Percentiles rank a stretch among this genome's conserved stretches.
These are phyloP conservation scores for Ploettnerulaceae sp. DNA, from an alignment of 2,329 filamentous ascomycete genomes.

Conservation along the genomic window DNA sequence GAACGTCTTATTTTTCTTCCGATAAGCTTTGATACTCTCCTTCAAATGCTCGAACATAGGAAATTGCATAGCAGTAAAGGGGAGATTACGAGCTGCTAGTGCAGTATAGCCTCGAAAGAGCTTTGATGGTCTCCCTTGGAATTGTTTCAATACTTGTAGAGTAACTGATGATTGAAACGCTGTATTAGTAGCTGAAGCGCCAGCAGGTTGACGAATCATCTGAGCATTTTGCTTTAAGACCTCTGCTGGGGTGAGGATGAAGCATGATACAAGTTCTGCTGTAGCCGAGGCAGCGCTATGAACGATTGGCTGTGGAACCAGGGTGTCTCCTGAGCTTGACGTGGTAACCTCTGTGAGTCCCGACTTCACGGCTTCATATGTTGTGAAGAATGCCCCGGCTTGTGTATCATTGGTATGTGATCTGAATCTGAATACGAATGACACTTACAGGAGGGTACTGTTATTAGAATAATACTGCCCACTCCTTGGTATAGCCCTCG, in stretches of 20 bases:
- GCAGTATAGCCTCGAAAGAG: conserved; percentile 71
- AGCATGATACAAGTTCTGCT: conserved; percentile 79
- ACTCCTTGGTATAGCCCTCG: conserved; percentile 82
- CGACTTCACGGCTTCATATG: conserved; percentile 73
- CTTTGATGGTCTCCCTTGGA: conserved; percentile 51
- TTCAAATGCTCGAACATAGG: conserved; percentile 76
- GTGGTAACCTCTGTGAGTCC: conserved; percentile 51
- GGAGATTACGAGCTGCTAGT: conserved; percentile 75
- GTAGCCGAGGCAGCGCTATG: conserved; percentile 69
- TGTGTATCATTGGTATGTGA: no score
- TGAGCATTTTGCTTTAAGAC: conserved; percentile 94
- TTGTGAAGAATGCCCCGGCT: conserved; percentile 86
- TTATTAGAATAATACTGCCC: conserved; percentile 78
- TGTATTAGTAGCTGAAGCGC: conserved; percentile 33
- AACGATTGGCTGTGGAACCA: conserved; percentile 65
- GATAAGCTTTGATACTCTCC: conserved; percentile 43
- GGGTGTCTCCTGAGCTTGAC: conserved; percentile 42
- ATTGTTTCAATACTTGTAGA: conserved; percentile 51
- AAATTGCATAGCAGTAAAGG: conserved; percentile 85
- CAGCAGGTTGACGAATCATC: conserved; percentile 52
- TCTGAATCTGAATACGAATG: conserved; percentile 17
- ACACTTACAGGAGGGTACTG: conserved; percentile 70
- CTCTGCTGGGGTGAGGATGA: conserved; percentile 83
- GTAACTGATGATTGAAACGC: conserved; percentile 47
- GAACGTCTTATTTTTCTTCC: conserved; percentile 34